These are phyloP conservation scores for Alloteropsis semialata DNA, from an alignment of 176 grass and related monocot species.

Conservation along the genomic window DNA sequence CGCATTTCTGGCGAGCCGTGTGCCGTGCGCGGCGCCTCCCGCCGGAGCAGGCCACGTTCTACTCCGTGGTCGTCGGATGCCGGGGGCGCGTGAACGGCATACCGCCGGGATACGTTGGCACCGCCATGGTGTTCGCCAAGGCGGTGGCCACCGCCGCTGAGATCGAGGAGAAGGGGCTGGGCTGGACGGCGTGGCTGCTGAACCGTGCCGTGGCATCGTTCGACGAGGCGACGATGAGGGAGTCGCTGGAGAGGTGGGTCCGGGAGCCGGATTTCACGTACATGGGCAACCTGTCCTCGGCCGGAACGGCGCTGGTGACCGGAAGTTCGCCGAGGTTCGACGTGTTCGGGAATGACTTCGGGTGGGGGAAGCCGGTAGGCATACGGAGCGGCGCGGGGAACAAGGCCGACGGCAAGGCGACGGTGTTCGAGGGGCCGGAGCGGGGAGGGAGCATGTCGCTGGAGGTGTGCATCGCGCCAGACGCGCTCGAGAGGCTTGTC, in stretches of 20 bases:
- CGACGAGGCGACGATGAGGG: conserved; percentile 8
- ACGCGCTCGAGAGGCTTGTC: background rate
- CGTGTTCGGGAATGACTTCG: no score
- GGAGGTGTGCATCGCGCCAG: conserved; percentile 5
- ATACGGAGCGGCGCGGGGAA: conserved; percentile 29
- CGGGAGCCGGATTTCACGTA: conserved; percentile 8
- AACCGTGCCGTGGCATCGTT: conserved; percentile 38
- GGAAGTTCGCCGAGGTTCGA: no score
- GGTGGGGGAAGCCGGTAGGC: conserved; percentile 35
- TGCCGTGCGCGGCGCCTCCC: conserved; percentile 30
- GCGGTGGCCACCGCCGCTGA: conserved; percentile 28
- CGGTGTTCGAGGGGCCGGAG: conserved; percentile 6
- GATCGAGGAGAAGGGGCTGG: conserved; percentile 23
- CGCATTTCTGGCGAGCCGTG: conserved; percentile 39
- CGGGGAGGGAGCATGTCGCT: background rate
- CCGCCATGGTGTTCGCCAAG: conserved; percentile 24
- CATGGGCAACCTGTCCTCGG: background rate
- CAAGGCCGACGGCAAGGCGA: conserved; percentile 36
- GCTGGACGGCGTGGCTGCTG: conserved; percentile 36
- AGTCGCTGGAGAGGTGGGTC: background rate
- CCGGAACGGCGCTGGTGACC: background rate
- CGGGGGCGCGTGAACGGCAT: conserved; percentile 23
- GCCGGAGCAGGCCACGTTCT: conserved; percentile 27
- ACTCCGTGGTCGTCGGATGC: conserved; percentile 36
- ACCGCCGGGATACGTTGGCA: conserved; percentile 31